Conservation (phyloP, 148 eudicot species). For the Dianthus caryophyllus region DNA sequence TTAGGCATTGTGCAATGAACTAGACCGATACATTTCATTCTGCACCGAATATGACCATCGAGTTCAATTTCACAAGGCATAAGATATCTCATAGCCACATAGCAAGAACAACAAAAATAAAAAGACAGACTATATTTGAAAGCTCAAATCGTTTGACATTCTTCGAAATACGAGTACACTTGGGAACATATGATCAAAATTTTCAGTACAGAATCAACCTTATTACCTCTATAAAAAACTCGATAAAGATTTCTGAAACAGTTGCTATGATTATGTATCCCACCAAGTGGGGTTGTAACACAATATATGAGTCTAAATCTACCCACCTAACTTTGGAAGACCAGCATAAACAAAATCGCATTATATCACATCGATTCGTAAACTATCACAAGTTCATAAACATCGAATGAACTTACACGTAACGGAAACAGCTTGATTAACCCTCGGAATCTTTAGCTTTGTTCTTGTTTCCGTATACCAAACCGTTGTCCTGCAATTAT, state of each 20-base stretch:
- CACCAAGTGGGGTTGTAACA: conserved; percentile 9
- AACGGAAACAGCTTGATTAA: conserved; percentile 8
- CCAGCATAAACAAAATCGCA: neutral
- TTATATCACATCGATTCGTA: conserved; percentile 5
- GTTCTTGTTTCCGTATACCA: conserved; percentile 54
- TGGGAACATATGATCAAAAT: conserved; percentile 2
- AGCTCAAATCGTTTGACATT: neutral
- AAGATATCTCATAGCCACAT: neutral
- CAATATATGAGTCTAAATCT: conserved; percentile 9
- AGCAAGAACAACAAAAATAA: neutral
- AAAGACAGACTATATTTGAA: neutral
- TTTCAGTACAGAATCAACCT: conserved; percentile 6
- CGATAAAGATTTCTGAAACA: neutral
- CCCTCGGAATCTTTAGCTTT: conserved; percentile 27
- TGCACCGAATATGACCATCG: neutral
- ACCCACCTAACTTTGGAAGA: conserved; percentile 9
- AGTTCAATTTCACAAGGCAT: neutral
- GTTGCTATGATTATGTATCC: neutral
- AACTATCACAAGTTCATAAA: neutral
- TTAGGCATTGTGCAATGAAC: neutral
- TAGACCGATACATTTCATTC: neutral
- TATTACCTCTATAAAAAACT: neutral
- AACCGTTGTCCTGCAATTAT: conserved; percentile 50
- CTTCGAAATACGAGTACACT: neutral
- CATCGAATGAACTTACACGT: neutral